Conservation (phyloP, 2,329 filamentous ascomycete genomes). For the Botrytis aclada region DNA sequence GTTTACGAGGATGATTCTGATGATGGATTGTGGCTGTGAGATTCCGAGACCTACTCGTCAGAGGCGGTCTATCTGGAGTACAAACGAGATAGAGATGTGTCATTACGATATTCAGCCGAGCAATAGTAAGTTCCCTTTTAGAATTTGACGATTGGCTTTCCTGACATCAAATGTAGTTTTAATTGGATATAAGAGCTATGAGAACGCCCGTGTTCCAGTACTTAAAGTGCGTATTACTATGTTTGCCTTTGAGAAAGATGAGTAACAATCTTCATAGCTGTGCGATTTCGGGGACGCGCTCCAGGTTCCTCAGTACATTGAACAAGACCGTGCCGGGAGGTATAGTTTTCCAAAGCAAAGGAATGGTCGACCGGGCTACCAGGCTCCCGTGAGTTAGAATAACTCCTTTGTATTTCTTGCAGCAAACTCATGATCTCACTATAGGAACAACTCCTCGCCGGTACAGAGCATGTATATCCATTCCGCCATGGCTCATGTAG, state of each 20-base stretch:
- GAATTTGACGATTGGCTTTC: neutral
- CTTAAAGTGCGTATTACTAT: conserved; percentile 4
- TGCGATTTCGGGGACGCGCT: conserved; percentile 13
- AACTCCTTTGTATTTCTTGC: neutral
- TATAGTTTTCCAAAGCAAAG: neutral
- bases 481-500: conserved; percentile 8
- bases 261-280: conserved; percentile 8
- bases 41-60: accelerated
- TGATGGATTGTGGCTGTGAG: conserved; percentile 5
- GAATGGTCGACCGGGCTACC: neutral
- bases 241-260: neutral
- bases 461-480: neutral
- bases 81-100: neutral
- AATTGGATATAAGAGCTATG: neutral
- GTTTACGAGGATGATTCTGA: conserved; percentile 9
- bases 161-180: neutral
- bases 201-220: neutral
- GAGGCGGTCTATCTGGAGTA: neutral
- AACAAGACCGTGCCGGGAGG: neutral
- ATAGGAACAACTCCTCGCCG: neutral
- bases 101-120: conserved; percentile 10
- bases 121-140: neutral
- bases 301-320: neutral
- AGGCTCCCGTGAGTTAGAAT: neutral
- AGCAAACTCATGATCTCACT: neutral